Evolutionary conservation across 2,329 filamentous ascomycete genomes (phyloP), one percentile per base, ranked within the genome.

Genomic region (Dryadomyces quercivorus): DNA sequence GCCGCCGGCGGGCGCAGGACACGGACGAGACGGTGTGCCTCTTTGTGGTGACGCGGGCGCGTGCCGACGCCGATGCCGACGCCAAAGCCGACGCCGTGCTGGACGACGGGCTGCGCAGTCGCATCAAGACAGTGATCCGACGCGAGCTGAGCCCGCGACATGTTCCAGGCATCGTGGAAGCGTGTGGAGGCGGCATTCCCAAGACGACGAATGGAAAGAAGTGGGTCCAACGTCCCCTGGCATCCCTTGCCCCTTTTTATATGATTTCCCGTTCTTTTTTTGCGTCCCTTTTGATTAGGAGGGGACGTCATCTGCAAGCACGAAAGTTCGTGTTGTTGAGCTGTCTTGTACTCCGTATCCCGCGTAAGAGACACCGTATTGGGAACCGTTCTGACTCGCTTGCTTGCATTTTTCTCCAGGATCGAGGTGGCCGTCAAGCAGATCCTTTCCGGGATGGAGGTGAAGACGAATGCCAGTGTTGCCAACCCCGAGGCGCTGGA

Each of bases 351-450:
- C 77, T 47, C 20, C 10, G 12, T n/a, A 16, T 5, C 20, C n/a
- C n/a, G n/a, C n/a, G n/a, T n/a, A n/a, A n/a, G n/a, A n/a, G n/a
- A n/a, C n/a, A n/a, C n/a, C 15, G 12, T 47, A 15, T 48, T 48
- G 12, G 21, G 21, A 15, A 18, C 26, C 26, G 26, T 31, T 31
- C 26, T 31, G 26, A 31, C 26, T 31, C 26, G 26, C 8, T 31
- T n/a, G n/a, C n/a, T n/a, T n/a, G n/a, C n/a, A n/a, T n/a, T n/a
- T n/a, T n/a, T n/a, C n/a, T 43, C 42, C 43, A 88, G 85, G 70
- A 88, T 98, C 57, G 92, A 98, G 68, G 90, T 94, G 50, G 88
- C 89, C 0, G 92, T 97, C 6, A 97, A 97, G 74, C 91, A 96
- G 70, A 96, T 97, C 47, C 72, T 98, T 1, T 95, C 88, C 31